phyloP scores from a whole-genome alignment of 2,329 filamentous ascomycete species.

The Penicillium sumatraense region DNA sequence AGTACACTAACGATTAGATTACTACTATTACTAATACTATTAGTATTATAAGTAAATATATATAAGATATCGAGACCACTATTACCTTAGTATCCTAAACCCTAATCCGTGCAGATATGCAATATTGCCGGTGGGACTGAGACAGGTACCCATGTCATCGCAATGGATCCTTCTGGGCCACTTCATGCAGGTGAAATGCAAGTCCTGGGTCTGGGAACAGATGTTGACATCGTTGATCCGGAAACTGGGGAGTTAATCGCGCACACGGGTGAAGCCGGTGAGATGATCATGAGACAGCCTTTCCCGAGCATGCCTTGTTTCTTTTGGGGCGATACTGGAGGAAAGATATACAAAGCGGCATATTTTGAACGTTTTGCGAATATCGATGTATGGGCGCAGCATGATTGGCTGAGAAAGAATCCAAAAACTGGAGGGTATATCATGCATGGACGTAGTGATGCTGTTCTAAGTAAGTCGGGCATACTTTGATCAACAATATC shows the following conservation, averaged over 20 bases:
- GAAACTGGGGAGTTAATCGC: neutral
- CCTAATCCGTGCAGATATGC: neutral
- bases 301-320: neutral
- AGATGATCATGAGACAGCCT: neutral
- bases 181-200: neutral
- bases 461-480: neutral
- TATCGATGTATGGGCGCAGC: neutral
- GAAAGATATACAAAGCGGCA: neutral
- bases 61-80: too few species aligned
- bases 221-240: neutral
- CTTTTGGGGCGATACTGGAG: neutral
- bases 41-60: too few species aligned
- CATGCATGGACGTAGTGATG: neutral
- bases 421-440: neutral
- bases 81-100: too few species aligned
- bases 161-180: neutral
- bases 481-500: neutral
- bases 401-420: neutral
- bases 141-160: neutral
- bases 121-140: neutral
- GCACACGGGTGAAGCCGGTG: neutral
- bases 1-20: too few species aligned
- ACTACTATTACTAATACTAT: too few species aligned
- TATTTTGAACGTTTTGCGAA: neutral
- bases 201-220: neutral